Evolutionary conservation across 352 stramenopile species (phyloP), one percentile per base, ranked within the genome.

Genomic region (Phytophthora sp.): DNA sequence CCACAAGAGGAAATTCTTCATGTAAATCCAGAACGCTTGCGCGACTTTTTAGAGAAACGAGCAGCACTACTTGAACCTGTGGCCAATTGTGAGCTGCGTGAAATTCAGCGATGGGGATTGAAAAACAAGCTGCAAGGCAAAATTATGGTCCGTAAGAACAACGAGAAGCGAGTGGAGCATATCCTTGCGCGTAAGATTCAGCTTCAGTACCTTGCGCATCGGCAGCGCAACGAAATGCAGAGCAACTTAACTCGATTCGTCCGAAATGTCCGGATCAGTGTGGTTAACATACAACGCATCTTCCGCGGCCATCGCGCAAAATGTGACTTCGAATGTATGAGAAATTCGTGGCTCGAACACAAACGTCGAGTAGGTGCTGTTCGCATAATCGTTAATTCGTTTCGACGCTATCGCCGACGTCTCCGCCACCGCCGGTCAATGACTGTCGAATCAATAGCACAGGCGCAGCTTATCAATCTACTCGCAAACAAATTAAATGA

Each of bases 401-500:
- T 79, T 35, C 69, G 77, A 26, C 75, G 76, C 7, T 84, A 71
- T 55, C 75, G 69, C 41, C 73, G 82, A 7, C 76, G 69, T 6
- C 56, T 66, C 27, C 69, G 54, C 5, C 76, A 91, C 26, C 77
- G 72, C 23, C 58, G 62, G 2, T 85, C 75, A 4, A 83, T 91
- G 64, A 88, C 82, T 1, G 71, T 91, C 3, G 76, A 85, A 51
- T 74, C 77, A 0, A 66, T 91, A 5, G 79, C 77, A 0, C 73
- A 89, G 30, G 68, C 72, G 6, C 75, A 89, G 31, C 54, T 89
- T 5, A 60, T 87, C 18, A 72, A 54, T 12, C 68, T 88, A 8
- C 44, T 83, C 18, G 62, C 73, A 3, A 69, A 70, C 24, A 83
- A 85, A 21, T 26, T 72, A 12, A 69, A 76, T 12, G 73, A 82